Percentiles rank a stretch among this genome's conserved stretches.
These are phyloP conservation scores for Gonapodya sp. DNA, from an alignment of 192 early-diverging fungal species.

Conservation along the genomic window DNA sequence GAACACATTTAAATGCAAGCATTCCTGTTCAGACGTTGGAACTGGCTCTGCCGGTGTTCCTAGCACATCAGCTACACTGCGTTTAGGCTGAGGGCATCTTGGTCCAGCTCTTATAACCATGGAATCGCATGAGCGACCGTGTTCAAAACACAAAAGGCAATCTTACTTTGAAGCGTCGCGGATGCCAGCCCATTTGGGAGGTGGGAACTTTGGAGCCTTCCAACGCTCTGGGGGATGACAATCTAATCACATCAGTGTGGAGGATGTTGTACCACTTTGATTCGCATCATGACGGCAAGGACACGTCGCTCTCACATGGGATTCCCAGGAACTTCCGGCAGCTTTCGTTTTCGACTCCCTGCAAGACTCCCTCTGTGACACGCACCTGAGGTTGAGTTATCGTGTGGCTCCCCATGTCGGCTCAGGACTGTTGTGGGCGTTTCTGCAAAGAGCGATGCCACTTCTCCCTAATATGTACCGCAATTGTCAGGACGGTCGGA, in stretches of 20 bases:
- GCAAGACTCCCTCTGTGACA: too few relatives aligned
- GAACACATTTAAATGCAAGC: constrained; percentile 42
- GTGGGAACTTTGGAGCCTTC: background rate
- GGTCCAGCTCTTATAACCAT: background rate
- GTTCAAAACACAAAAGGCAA: background rate
- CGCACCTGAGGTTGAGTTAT: too few relatives aligned
- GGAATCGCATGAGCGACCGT: background rate
- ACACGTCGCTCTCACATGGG: background rate
- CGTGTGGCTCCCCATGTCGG: too few relatives aligned
- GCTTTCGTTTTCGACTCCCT: too few relatives aligned
- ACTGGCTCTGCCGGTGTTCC: background rate
- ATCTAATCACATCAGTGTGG: background rate
- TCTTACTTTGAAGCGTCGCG: background rate
- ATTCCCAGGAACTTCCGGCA: background rate
- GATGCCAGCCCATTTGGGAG: background rate
- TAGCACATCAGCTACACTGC: background rate
- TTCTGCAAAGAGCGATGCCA: too few relatives aligned
- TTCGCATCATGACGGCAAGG: background rate
- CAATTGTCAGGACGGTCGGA: too few relatives aligned
- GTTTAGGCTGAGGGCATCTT: background rate
- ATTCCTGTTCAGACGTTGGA: constrained; percentile 44
- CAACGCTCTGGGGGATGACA: background rate
- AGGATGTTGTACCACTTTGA: background rate
- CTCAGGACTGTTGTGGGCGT: too few relatives aligned
- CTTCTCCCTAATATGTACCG: too few relatives aligned